Evolutionary conservation across 495 filamentous ascomycete genomes (phyloP).

Genomic region (Symbiotaphrina buchneri): DNA sequence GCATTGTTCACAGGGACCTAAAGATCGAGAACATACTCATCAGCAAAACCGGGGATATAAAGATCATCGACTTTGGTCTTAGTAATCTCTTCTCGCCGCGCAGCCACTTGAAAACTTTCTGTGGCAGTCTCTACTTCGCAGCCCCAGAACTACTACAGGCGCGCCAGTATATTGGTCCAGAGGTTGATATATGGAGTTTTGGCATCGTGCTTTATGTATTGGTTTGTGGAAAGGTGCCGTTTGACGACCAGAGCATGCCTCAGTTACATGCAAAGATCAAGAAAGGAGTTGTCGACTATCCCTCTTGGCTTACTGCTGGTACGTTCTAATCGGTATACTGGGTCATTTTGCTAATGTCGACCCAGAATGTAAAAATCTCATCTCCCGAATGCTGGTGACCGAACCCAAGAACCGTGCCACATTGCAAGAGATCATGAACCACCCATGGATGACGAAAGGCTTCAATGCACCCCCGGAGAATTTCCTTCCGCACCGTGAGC

Average conservation of each 20-base stretch:
- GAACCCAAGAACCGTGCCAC: slow-evolving; percentile 75
- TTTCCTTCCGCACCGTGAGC: slow-evolving; percentile 63
- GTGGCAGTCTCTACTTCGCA: slow-evolving; percentile 94
- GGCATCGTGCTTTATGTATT: slow-evolving; percentile 97
- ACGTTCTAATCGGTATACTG: slow-evolving; percentile 12
- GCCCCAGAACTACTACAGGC: slow-evolving; percentile 90
- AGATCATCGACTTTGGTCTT: slow-evolving; percentile 97
- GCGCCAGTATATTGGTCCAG: slow-evolving; percentile 81
- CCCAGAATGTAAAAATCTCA: slow-evolving; percentile 78
- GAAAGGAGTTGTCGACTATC: slow-evolving; percentile 88
- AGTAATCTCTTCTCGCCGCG: slow-evolving; percentile 90
- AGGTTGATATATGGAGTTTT: slow-evolving; percentile 98
- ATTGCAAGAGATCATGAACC: slow-evolving; percentile 80
- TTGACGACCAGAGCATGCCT: slow-evolving; percentile 98
- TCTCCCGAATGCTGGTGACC: slow-evolving; percentile 91
- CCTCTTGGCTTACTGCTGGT: slow-evolving; percentile 78
- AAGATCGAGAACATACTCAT: slow-evolving; percentile 99
- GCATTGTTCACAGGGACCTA: slow-evolving; percentile 91
- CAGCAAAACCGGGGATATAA: slow-evolving; percentile 97
- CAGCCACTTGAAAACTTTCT: slow-evolving; percentile 85
- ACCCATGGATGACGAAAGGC: slow-evolving; percentile 95
- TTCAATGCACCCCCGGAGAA: slow-evolving; percentile 76
- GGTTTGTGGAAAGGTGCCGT: slow-evolving; percentile 95
- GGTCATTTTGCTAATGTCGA: slow-evolving; percentile 11
- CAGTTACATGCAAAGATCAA: slow-evolving; percentile 98